These are phyloP conservation scores for Exophiala aquamarina DNA, from an alignment of 2,329 filamentous ascomycete genomes.

Conservation along the genomic window DNA sequence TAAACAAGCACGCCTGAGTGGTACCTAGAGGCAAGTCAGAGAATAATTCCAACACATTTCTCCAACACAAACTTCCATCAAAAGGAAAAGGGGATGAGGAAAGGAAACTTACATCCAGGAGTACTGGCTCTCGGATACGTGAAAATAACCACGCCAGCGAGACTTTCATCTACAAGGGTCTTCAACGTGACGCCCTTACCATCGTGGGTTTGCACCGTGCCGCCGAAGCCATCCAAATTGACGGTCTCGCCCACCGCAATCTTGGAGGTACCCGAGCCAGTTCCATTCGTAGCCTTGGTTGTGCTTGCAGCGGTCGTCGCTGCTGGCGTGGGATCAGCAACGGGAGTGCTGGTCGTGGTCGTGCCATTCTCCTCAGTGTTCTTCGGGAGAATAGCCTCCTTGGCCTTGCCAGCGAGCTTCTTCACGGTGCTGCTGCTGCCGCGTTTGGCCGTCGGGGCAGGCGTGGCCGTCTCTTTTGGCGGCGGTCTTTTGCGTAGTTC, in stretches of 20 bases:
- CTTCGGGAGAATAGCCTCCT: constrained; percentile 20
- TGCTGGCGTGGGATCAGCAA: constrained; percentile 23
- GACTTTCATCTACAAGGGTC: constrained; percentile 77
- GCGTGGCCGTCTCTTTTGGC: constrained; percentile 46
- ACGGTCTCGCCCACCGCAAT: constrained; percentile 52
- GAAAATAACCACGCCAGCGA: constrained; percentile 68
- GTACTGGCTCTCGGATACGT: constrained; percentile 96
- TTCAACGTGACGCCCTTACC: constrained; percentile 77
- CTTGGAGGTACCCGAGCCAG: too few species aligned
- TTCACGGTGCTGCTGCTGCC: constrained; percentile 37
- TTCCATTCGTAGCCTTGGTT: constrained; percentile 19
- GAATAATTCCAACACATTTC: background rate
- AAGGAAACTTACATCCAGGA: constrained; percentile 68
- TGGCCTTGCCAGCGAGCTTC: constrained; percentile 35
- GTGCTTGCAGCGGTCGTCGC: constrained; percentile 16
- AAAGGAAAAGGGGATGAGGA: background rate
- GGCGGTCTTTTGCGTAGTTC: constrained; percentile 65
- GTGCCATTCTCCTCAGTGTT: background rate
- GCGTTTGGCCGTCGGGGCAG: constrained; percentile 49
- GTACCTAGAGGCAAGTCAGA: constrained; percentile 65
- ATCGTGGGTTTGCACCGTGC: constrained; percentile 80
- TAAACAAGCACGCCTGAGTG: constrained; percentile 88
- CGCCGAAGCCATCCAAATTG: constrained; percentile 56
- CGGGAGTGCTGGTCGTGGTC: constrained; percentile 1
- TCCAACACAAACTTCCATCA: background rate